phyloP scores from a whole-genome alignment of 106 monocot species.

The Xerophyta viscosa region DNA sequence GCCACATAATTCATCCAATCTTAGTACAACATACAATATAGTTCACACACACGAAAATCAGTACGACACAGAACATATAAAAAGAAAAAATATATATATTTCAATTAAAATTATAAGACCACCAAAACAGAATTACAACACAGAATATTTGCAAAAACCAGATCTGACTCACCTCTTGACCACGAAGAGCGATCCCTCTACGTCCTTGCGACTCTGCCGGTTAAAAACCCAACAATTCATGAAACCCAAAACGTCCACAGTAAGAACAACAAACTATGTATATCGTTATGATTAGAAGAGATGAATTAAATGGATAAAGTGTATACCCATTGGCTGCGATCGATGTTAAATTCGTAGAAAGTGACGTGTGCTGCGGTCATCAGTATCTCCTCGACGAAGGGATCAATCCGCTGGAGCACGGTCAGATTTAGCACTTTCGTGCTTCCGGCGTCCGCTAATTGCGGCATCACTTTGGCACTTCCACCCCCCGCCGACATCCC shows the following conservation, averaged over 20 bases:
- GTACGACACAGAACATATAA: background rate
- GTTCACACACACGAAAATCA: background rate
- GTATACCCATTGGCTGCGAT: slow-evolving; percentile 81
- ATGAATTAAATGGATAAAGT: too few species aligned
- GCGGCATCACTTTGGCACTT: slow-evolving; percentile 36
- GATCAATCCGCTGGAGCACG: slow-evolving; percentile 85
- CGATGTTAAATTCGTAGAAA: slow-evolving; percentile 86
- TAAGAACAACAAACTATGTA: too few species aligned
- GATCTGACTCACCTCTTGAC: slow-evolving; percentile 64
- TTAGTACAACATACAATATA: background rate
- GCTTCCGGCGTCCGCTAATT: slow-evolving; percentile 41
- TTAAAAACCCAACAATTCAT: background rate
- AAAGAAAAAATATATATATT: background rate
- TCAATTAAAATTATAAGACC: too few species aligned
- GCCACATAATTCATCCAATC: background rate
- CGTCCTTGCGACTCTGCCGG: slow-evolving; percentile 88
- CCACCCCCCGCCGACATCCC: background rate
- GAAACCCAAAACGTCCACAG: too few species aligned
- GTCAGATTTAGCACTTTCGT: slow-evolving; percentile 83
- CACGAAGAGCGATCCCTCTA: slow-evolving; percentile 89
- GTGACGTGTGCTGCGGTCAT: slow-evolving; percentile 85
- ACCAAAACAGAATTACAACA: too few species aligned
- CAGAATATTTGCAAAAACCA: too few species aligned
- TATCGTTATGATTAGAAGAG: too few species aligned
- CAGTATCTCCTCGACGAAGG: slow-evolving; percentile 86